Percentiles rank a stretch among this genome's conserved stretches.
These are phyloP conservation scores for Cadophora gregata DNA, from an alignment of 2,329 filamentous ascomycete genomes.

Conservation along the genomic window DNA sequence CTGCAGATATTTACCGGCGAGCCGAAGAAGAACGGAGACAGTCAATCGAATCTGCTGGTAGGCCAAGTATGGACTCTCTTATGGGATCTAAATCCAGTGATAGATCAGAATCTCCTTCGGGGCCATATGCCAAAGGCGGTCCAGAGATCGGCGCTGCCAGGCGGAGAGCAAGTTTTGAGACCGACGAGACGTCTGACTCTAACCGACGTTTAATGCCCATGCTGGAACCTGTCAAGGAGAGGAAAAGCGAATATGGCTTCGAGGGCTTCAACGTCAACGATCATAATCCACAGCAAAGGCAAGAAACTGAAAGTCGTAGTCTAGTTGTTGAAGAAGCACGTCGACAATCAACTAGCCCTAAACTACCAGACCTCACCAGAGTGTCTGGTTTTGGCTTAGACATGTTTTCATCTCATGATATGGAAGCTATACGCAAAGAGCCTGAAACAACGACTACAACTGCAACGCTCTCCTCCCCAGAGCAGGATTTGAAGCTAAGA, in stretches of 20 bases:
- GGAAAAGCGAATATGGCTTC: constrained; percentile 64
- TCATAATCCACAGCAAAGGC: constrained; percentile 16
- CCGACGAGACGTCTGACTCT: constrained; percentile 47
- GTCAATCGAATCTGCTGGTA: constrained; percentile 59
- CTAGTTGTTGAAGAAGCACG: constrained; percentile 34
- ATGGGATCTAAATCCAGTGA: constrained; percentile 42
- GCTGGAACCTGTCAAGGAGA: constrained; percentile 61
- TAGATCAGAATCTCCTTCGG: constrained; percentile 36
- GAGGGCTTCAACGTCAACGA: constrained; percentile 48
- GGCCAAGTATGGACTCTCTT: constrained; percentile 62
- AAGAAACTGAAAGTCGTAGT: constrained; percentile 4
- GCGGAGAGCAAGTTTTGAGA: constrained; percentile 35
- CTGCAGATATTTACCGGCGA: constrained; percentile 78
- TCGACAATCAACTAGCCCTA: constrained; percentile 56
- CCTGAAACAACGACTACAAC: constrained; percentile 21
- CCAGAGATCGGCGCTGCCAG: constrained; percentile 15
- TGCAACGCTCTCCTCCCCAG: constrained; percentile 6
- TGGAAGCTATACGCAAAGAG: constrained; percentile 27
- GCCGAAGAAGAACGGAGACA: constrained; percentile 68
- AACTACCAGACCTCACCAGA: constrained; percentile 62
- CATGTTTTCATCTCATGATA: constrained; percentile 52
- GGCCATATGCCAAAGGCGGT: constrained; percentile 25
- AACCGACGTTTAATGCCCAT: constrained; percentile 48
- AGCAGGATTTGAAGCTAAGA: constrained; percentile 46
- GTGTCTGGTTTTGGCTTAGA: constrained; percentile 66